These are phyloP conservation scores for Phaeosphaeria sp. DNA, from an alignment of 2,329 filamentous ascomycete species.

Conservation along the genomic window DNA sequence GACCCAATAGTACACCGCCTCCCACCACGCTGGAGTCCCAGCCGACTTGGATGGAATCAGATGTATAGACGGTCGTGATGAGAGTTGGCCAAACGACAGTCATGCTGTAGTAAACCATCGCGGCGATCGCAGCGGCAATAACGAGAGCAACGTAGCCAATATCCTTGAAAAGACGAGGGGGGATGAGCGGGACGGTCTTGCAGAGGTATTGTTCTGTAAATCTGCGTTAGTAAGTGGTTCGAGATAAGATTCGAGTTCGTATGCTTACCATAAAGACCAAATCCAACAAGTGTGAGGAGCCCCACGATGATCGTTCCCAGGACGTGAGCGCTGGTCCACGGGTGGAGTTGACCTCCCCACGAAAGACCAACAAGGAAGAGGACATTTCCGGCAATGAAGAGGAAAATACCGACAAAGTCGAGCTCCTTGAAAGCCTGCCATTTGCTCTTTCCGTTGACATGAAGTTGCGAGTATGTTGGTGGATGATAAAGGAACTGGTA, in stretches of 20 bases:
- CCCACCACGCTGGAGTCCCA: conserved; percentile 37
- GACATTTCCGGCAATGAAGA: conserved; percentile 51
- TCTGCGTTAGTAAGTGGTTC: background rate
- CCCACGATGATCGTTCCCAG: conserved; percentile 25
- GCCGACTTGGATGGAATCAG: conserved; percentile 31
- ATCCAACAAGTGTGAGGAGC: conserved; percentile 15
- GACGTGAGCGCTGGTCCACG: conserved; percentile 11
- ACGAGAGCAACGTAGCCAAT: conserved; percentile 27
- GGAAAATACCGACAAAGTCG: conserved; percentile 54
- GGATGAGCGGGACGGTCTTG: conserved; percentile 37
- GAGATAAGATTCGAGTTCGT: background rate
- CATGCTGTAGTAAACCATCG: conserved; percentile 34
- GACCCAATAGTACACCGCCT: conserved; percentile 38
- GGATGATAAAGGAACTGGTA: conserved; percentile 58
- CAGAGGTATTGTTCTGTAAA: conserved; percentile 17
- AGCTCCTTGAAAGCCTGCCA: conserved; percentile 36
- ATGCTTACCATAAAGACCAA: conserved; percentile 26
- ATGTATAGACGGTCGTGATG: conserved; percentile 29
- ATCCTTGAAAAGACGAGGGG: conserved; percentile 34
- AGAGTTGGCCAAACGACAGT: conserved; percentile 43
- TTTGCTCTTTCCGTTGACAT: conserved; percentile 30
- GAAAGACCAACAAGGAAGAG: conserved; percentile 54
- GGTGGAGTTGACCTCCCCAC: conserved; percentile 47
- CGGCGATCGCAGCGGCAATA: conserved; percentile 32
- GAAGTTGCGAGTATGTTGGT: conserved; percentile 50